Evolutionary conservation across 306 rosid genomes (phyloP).

Genomic region (Prunus padus): DNA sequence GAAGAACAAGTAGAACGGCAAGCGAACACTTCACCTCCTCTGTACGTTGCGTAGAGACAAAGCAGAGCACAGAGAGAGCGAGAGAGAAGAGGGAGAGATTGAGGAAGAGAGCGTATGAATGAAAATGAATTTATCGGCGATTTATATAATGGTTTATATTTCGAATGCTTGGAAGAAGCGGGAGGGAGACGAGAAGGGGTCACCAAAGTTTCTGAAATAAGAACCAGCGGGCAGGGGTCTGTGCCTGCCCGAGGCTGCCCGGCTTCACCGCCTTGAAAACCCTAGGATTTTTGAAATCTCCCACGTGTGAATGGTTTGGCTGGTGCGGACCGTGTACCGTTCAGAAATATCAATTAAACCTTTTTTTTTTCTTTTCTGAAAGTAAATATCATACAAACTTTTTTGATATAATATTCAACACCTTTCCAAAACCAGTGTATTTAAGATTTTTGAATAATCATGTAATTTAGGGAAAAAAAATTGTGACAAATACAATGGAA

Average conservation of each 20-base stretch:
- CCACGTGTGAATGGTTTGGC: background rate
- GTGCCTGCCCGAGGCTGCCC: constrained; percentile 14
- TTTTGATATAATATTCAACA: no score
- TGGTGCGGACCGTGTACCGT: background rate
- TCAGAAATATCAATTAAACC: no score
- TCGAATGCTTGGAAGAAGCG: constrained; percentile 42
- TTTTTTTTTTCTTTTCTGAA: background rate
- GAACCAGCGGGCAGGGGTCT: constrained; percentile 21
- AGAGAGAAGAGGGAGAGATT: background rate
- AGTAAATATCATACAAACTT: background rate
- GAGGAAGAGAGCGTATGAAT: background rate
- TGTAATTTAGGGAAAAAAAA: background rate
- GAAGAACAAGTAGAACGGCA: background rate
- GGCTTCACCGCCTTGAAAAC: constrained; percentile 4
- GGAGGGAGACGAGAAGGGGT: constrained; percentile 20
- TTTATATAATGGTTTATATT: constrained; percentile 6
- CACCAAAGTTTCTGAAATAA: background rate
- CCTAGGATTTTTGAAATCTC: constrained; percentile 14
- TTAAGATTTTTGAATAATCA: background rate
- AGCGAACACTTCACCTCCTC: constrained; percentile 8
- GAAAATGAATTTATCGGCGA: background rate
- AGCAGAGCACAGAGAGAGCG: background rate
- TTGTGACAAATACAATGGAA: background rate
- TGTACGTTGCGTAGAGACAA: background rate
- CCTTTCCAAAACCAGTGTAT: background rate